Evolutionary conservation across 768 basidiomycete species (phyloP), one percentile per base, ranked within the genome.

Genomic region (Hortiboletus campestris): DNA sequence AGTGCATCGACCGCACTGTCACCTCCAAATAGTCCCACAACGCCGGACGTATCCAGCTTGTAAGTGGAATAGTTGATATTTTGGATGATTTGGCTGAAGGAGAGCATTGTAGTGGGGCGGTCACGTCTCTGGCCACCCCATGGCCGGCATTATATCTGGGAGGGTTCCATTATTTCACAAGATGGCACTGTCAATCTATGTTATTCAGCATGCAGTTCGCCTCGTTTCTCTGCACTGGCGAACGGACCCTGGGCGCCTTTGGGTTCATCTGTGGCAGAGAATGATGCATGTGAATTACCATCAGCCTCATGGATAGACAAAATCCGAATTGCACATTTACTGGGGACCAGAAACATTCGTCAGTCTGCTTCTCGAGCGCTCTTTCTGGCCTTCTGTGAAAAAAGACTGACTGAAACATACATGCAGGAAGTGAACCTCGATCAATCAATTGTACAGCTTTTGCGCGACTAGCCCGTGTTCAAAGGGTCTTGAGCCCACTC

Each of bases 21-120:
- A 2, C 74, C 73, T 34, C 74, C 73, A 5, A 75, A 65, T 29
- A 75, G 63, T 5, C 67, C 72, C 4, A 65, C 70, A 16, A 73
- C 65, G 14, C 70, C 72, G 9, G 63, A 55, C 34, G 49, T 28
- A 47, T 71, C 64, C 16, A 74, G 59, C 20, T 44, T 69, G 56
- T 58, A 65, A 13, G 49, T 56, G 44, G 52, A 38, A 3, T 14
- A 4, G 29, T 68, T 63, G 53, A 59, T 40, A 1, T 0, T 29
- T 3, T 58, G 40, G 41, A 68, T 41, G 29, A 56, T 10, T 29
- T 67, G 56, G 28, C 12, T 0, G 10, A 63, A 19, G 40, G 65
- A 61, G 20, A 2, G 31, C 67, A 68, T 67, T 28, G 49, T 28
- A 5, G n/a, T 34, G 19, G 44, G 49, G 9, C 3, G 34, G 39